phyloP scores from a whole-genome alignment of 768 basidiomycete species.

The Leccinum uliginosum region DNA sequence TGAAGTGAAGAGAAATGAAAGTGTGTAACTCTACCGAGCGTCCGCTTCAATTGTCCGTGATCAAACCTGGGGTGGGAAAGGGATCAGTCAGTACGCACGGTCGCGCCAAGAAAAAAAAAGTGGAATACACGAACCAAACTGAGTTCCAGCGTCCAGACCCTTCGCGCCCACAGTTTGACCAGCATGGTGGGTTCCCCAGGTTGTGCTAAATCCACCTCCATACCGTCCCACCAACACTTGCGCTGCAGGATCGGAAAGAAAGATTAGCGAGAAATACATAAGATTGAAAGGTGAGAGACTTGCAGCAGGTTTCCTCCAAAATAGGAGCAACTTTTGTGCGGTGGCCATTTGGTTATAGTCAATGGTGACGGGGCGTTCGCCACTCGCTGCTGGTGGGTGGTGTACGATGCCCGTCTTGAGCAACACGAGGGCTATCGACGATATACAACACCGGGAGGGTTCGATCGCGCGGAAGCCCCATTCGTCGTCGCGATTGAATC shows the following conservation, averaged over 20 bases:
- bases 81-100: constrained; percentile 7
- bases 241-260: constrained; percentile 48
- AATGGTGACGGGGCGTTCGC: constrained; percentile 70
- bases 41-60: neutral
- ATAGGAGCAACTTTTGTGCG: constrained; percentile 92
- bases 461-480: constrained; percentile 98
- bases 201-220: constrained; percentile 79
- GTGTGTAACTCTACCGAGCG: constrained; percentile 3
- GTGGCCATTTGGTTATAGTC: constrained; percentile 95
- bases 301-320: constrained; percentile 99
- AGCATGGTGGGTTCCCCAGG: constrained; percentile 46
- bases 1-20: constrained; percentile 11
- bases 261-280: neutral
- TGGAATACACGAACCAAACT: constrained; percentile 61
- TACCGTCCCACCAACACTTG: constrained; percentile 99
- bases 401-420: constrained; percentile 96
- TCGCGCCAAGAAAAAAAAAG: neutral
- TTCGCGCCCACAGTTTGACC: constrained; percentile 92
- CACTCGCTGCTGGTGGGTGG: constrained; percentile 45
- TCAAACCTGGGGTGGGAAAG: constrained; percentile 16
- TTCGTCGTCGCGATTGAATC: constrained; percentile 94
- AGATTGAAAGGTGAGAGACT: constrained; percentile 30
- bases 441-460: constrained; percentile 95
- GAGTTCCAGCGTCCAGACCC: constrained; percentile 98
- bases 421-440: constrained; percentile 94